A percentile compares a stretch with the other conserved stretches of the same genome.
Conservation (phyloP, 2,329 filamentous ascomycete genomes). For the Colletotrichum siamense region DNA sequence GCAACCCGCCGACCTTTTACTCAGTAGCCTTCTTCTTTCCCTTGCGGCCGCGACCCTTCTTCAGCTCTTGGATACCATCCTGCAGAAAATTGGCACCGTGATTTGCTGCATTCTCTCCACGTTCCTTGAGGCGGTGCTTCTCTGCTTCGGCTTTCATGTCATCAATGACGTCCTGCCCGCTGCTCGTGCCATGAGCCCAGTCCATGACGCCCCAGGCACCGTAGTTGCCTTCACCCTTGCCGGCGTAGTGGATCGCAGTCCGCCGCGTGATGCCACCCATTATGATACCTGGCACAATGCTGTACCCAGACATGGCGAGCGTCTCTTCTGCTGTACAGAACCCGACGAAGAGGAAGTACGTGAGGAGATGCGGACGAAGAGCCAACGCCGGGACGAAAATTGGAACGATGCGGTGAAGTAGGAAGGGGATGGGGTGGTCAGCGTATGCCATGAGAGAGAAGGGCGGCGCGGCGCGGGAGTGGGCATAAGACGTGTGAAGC, state of each 20-base stretch:
- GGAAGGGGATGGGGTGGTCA: conserved; percentile 70
- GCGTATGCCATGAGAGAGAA: conserved; percentile 69
- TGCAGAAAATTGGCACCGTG: conserved; percentile 37
- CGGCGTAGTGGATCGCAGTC: conserved; percentile 59
- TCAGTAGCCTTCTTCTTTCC: conserved; percentile 20
- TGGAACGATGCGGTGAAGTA: conserved; percentile 69
- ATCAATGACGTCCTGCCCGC: conserved; percentile 56
- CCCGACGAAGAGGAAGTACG: conserved; percentile 69
- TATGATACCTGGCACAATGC: conserved; percentile 57
- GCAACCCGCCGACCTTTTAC: not conserved
- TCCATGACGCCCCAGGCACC: conserved; percentile 68
- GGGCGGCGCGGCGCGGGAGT: conserved; percentile 59
- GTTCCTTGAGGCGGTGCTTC: conserved; percentile 57
- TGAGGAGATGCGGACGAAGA: conserved; percentile 76
- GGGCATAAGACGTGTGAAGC: conserved; percentile 51
- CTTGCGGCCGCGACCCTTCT: conserved; percentile 26
- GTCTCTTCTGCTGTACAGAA: conserved; percentile 71
- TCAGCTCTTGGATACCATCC: conserved; percentile 28
- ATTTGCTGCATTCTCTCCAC: conserved; percentile 37
- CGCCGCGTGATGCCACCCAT: conserved; percentile 55
- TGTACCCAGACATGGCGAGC: conserved; percentile 72
- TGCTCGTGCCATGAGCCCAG: conserved; percentile 62
- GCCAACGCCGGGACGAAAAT: conserved; percentile 68
- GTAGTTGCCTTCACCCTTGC: conserved; percentile 62
- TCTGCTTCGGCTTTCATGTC: conserved; percentile 61